phyloP scores from a whole-genome alignment of 805 yeast species.

The Candida endomychidarum region DNA sequence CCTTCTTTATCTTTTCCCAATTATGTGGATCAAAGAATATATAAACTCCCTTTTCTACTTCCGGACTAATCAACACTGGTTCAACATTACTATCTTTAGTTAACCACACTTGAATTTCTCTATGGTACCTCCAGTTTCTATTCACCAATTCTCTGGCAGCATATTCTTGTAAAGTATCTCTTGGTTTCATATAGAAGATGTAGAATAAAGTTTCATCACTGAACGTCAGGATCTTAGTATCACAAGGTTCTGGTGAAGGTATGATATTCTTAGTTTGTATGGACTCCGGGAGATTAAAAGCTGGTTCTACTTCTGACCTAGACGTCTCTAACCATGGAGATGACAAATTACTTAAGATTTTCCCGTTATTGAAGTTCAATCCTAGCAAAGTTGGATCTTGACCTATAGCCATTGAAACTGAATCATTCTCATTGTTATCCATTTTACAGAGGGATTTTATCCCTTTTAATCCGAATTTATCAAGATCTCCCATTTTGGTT shows the following conservation, averaged over 20 bases:
- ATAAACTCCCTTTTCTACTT: conserved; percentile 90
- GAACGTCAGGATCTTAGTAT: conserved; percentile 56
- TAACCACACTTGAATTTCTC: conserved; percentile 92
- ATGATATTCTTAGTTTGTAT: conserved; percentile 32
- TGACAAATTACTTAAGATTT: conserved; percentile 65
- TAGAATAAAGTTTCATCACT: conserved; percentile 92
- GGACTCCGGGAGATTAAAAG: conserved; percentile 59
- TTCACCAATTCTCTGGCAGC: conserved; percentile 88
- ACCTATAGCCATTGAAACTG: conserved; percentile 64
- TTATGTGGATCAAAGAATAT: conserved; percentile 92
- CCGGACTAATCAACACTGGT: conserved; percentile 75
- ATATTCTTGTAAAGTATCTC: conserved; percentile 88
- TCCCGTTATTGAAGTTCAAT: conserved; percentile 50
- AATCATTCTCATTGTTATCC: conserved; percentile 60
- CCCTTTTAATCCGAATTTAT: conserved; percentile 68
- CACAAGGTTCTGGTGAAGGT: conserved; percentile 45
- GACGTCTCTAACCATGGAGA: conserved; percentile 97
- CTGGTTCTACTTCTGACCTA: conserved; percentile 86
- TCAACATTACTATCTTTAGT: conserved; percentile 91
- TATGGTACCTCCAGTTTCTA: conserved; percentile 96
- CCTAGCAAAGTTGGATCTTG: conserved; percentile 71
- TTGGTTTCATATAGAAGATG: conserved; percentile 90
- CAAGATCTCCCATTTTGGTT: conserved; percentile 42
- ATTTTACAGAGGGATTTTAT: conserved; percentile 57
- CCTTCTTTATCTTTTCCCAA: conserved; percentile 90